Percentiles rank a stretch among this genome's conserved stretches.
Conservation (phyloP, 768 basidiomycete species). For the Boletellus ananas region DNA sequence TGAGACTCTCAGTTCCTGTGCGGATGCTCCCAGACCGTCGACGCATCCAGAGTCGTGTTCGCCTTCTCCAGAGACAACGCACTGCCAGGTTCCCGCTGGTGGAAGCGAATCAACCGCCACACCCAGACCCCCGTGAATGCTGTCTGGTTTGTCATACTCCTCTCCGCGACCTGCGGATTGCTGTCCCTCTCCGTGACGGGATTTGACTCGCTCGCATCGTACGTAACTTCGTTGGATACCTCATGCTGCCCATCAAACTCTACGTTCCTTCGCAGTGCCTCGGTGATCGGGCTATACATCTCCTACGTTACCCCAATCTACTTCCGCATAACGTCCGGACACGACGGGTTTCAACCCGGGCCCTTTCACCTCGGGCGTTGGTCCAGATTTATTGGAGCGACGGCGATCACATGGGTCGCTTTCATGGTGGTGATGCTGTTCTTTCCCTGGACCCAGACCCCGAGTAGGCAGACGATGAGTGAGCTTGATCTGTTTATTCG, state of each 20-base stretch:
- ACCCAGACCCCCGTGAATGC: slow-evolving; percentile 38
- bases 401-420: slow-evolving; percentile 29
- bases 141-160: slow-evolving; percentile 37
- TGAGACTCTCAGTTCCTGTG: slow-evolving; percentile 32
- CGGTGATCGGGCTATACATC: slow-evolving; percentile 34
- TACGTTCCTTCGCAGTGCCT: slow-evolving; percentile 17
- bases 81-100: slow-evolving; percentile 36
- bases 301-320: slow-evolving; percentile 39
- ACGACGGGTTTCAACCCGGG: slow-evolving; percentile 31
- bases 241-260: not conserved
- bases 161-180: slow-evolving; percentile 30
- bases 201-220: slow-evolving; percentile 36
- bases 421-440: slow-evolving; percentile 34
- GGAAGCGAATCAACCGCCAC: slow-evolving; percentile 31
- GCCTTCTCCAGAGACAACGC: slow-evolving; percentile 40
- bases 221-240: not conserved
- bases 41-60: slow-evolving; percentile 46
- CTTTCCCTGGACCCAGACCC: slow-evolving; percentile 29
- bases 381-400: slow-evolving; percentile 29
- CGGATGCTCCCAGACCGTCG: slow-evolving; percentile 44
- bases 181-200: slow-evolving; percentile 34
- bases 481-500: slow-evolving; percentile 5
- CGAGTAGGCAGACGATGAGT: slow-evolving; percentile 33
- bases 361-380: slow-evolving; percentile 33
- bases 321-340: slow-evolving; percentile 34